Conservation (phyloP, 148 eudicot species). For the Euryodendron excelsum region DNA sequence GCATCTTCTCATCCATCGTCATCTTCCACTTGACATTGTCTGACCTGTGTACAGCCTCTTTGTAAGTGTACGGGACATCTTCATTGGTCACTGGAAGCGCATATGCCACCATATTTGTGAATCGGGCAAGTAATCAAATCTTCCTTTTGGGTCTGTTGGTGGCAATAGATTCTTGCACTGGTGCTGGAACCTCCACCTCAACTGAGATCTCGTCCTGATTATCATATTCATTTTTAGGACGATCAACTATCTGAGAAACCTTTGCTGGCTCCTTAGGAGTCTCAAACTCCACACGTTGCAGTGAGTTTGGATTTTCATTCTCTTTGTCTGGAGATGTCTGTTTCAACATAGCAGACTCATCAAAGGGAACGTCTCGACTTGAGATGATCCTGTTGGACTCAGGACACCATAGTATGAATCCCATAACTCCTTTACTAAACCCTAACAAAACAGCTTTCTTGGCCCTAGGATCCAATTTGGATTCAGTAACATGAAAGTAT, state of each 20-base stretch:
- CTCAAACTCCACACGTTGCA: not conserved
- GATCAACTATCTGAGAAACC: not conserved
- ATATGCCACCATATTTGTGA: not conserved
- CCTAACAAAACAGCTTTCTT: not conserved
- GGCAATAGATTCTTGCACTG: not conserved
- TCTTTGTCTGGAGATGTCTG: not conserved
- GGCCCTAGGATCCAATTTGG: not conserved
- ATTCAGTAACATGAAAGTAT: not conserved
- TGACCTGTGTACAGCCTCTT: not conserved
- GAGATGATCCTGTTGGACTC: not conserved
- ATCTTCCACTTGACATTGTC: not conserved
- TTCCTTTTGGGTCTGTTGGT: too few relatives aligned
- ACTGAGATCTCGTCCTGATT: not conserved
- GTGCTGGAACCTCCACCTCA: not conserved
- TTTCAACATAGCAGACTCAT: not conserved
- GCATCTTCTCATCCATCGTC: conserved; percentile 19
- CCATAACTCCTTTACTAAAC: not conserved
- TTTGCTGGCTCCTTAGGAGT: not conserved
- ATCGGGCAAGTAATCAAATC: not conserved
- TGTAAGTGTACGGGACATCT: not conserved
- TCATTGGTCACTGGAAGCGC: not conserved
- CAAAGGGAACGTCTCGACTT: not conserved
- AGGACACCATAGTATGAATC: not conserved
- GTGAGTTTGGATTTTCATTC: not conserved
- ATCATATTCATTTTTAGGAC: not conserved